Base-by-base conservation (phyloP, 2,329 filamentous ascomycete species). In the Penicillium olsonii region DNA sequence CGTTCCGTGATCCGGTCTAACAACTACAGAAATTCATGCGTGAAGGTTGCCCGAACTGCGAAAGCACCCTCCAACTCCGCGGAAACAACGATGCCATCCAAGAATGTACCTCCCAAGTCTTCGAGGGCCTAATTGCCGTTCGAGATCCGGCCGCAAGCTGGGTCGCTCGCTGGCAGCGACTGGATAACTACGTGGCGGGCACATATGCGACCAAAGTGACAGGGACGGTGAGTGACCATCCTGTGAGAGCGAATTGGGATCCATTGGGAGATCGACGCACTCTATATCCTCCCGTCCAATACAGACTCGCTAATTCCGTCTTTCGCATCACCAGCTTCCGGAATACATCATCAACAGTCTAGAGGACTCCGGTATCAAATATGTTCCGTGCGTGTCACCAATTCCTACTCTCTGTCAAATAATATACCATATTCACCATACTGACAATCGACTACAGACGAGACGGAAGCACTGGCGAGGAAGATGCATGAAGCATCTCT, bases 181-280 rank as follows among this genome's bases (percentile, higher is more conserved):
- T 99, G 52, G 90, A 96, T 68, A 84, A 84, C 47, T 97, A 95
- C 70, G 87, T 94, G 44, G 83, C 84, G 14, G 94, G 94, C 45
- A 85, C 95, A 50, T 99, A 99, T 75, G 94, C 94, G 15, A 88
- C 91, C 48, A 96, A 97, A 76, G 94, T 99, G 19, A 90, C 88
- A 26, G 94, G 94, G 15, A 84, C 89, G 54, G 79, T 82, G 59
- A 71, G 79, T 72, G 37, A 15, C 9, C 2, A n/a, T 7, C n/a
- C 12, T n/a, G 29, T 5, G 12, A n/a, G 12, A 15, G 29, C 4
- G 29, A 31, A 42, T 27, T 24, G 15, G n/a, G 37, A 8, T 9
- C 17, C 34, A n/a, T 15, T 33, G 15, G 5, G 15, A 14, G 12
- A 31, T 31, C 12, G 12, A 31, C n/a, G 29, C 7, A 3, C 14